These are phyloP conservation scores for Alternaria sp. DNA, from an alignment of 2,329 filamentous ascomycete genomes.

Conservation along the genomic window DNA sequence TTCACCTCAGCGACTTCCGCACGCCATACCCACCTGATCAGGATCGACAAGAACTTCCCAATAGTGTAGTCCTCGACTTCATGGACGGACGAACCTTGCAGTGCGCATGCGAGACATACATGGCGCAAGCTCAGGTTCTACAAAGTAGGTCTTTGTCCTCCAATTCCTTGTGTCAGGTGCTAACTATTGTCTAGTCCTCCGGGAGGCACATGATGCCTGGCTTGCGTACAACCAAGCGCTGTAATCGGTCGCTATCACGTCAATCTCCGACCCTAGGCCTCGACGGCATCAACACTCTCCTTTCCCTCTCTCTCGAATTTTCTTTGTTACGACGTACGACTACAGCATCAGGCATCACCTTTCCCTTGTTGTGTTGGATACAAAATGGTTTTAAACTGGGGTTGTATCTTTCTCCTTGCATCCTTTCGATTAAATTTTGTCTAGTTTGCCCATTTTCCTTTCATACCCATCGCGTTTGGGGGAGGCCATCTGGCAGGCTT, in stretches of 20 bases:
- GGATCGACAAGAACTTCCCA: slow-evolving; percentile 89
- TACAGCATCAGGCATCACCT: slow-evolving; percentile 18
- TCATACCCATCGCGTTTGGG: slow-evolving; percentile 19
- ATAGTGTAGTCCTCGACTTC: slow-evolving; percentile 76
- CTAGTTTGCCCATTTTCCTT: slow-evolving; percentile 13
- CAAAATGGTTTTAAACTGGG: slow-evolving; percentile 15
- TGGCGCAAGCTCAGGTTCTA: slow-evolving; percentile 46
- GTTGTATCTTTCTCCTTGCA: slow-evolving; percentile 12
- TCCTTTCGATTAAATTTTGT: slow-evolving; percentile 2
- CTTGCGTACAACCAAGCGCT: slow-evolving; percentile 41
- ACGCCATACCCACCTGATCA: slow-evolving; percentile 84
- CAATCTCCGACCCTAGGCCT: neutral
- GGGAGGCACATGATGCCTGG: slow-evolving; percentile 51
- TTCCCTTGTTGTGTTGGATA: slow-evolving; percentile 18
- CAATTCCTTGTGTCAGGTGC: neutral
- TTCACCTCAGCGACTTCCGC: slow-evolving; percentile 85
- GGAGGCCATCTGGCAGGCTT: slow-evolving; percentile 17
- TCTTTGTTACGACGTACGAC: slow-evolving; percentile 19
- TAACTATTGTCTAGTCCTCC: slow-evolving; percentile 41
- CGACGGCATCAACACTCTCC: slow-evolving; percentile 11
- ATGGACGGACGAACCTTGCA: slow-evolving; percentile 69
- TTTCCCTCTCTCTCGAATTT: slow-evolving; percentile 14
- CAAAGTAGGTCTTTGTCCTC: slow-evolving; percentile 36
- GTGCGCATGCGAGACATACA: slow-evolving; percentile 59
- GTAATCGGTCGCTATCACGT: slow-evolving; percentile 10